Evolutionary conservation across 805 yeast species (phyloP).

Genomic region (Ogataea glucozyma): DNA sequence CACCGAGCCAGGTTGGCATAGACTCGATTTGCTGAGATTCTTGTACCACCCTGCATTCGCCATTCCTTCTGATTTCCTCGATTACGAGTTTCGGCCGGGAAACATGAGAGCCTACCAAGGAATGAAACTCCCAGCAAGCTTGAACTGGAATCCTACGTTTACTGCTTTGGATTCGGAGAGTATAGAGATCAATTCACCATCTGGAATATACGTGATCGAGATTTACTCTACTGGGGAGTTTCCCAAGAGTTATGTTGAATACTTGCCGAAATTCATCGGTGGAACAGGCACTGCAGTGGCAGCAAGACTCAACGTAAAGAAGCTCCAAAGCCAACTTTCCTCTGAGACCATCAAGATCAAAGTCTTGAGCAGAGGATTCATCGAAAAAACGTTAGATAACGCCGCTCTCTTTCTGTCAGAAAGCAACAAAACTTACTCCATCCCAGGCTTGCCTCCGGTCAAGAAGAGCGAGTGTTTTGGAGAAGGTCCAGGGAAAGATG

Average conservation of each 20-base stretch:
- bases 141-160: constrained; percentile 44
- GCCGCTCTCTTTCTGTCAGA: constrained; percentile 39
- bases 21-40: constrained; percentile 75
- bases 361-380: constrained; percentile 60
- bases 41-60: constrained; percentile 79
- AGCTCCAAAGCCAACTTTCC: constrained; percentile 42
- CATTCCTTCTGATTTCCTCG: constrained; percentile 61
- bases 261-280: constrained; percentile 51
- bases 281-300: constrained; percentile 54
- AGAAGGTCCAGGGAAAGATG: constrained; percentile 17
- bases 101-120: constrained; percentile 30
- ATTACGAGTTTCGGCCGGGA: constrained; percentile 40
- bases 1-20: constrained; percentile 86
- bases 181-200: constrained; percentile 48
- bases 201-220: constrained; percentile 79
- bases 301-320: constrained; percentile 48
- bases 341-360: constrained; percentile 43
- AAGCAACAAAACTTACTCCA: constrained; percentile 15
- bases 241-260: constrained; percentile 62
- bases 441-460: constrained; percentile 21
- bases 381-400: constrained; percentile 53
- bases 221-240: constrained; percentile 62
- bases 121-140: constrained; percentile 34
- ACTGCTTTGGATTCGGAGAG: constrained; percentile 47
- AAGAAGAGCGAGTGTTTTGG: constrained; percentile 30